These are phyloP conservation scores for Eruca vesicaria DNA, from an alignment of 441 rosid species.

Conservation along the genomic window DNA sequence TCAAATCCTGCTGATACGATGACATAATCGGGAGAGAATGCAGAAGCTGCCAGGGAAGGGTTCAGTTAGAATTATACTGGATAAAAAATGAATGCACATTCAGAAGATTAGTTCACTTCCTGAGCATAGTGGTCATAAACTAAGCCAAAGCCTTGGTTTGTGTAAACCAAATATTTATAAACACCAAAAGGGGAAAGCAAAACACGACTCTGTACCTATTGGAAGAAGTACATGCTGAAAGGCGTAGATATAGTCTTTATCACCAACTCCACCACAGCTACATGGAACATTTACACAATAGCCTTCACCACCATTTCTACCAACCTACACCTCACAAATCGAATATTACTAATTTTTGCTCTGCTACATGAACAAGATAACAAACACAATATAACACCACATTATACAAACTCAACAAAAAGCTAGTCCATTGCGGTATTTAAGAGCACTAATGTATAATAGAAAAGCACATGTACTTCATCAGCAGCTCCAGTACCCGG, in stretches of 20 bases:
- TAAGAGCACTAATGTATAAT: neutral
- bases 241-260: conserved; percentile 85
- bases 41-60: conserved; percentile 63
- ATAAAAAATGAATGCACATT: conserved; percentile 4
- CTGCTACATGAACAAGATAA: too few species aligned
- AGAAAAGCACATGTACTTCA: conserved; percentile 52
- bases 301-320: conserved; percentile 85
- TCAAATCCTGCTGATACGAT: conserved; percentile 99
- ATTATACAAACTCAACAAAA: neutral
- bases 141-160: too few species aligned
- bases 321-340: conserved; percentile 57
- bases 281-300: conserved; percentile 93
- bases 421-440: conserved; percentile 1
- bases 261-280: conserved; percentile 93
- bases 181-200: neutral
- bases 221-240: conserved; percentile 89
- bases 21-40: conserved; percentile 89
- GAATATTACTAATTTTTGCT: too few species aligned
- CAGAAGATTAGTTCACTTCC: conserved; percentile 15
- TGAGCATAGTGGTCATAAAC: too few species aligned
- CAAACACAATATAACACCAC: neutral
- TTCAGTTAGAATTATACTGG: conserved; percentile 24
- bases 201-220: conserved; percentile 61
- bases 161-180: neutral
- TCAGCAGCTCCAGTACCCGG: conserved; percentile 89